Conservation (phyloP, 331 rosid species). For the Malus hybrid region DNA sequence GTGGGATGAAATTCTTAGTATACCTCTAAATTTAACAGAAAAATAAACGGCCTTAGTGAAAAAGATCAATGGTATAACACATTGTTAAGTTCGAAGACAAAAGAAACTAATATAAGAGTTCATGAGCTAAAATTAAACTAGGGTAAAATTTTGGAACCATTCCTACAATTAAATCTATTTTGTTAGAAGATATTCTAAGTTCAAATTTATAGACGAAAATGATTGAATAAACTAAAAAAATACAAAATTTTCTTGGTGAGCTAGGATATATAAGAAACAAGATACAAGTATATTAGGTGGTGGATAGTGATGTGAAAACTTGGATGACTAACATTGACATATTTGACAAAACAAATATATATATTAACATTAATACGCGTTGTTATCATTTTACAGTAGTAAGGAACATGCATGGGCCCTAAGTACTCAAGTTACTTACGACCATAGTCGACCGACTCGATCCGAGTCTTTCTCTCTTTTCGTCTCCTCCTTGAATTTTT, state of each 20-base stretch:
- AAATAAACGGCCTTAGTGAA: no score
- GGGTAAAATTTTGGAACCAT: no score
- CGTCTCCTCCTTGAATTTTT: constrained; percentile 20
- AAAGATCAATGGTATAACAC: no score
- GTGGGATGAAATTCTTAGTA: no score
- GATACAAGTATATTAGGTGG: neutral
- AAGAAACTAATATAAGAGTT: no score
- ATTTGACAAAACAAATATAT: neutral
- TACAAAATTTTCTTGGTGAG: neutral
- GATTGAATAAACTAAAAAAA: no score
- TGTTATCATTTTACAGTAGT: neutral
- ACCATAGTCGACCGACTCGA: neutral
- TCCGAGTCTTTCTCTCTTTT: neutral
- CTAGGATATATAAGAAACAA: neutral
- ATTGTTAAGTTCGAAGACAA: no score
- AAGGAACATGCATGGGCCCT: constrained; percentile 23
- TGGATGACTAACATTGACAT: neutral
- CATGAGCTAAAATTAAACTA: no score
- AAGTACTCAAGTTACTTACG: constrained; percentile 22
- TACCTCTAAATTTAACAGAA: no score
- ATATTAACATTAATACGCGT: neutral
- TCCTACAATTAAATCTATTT: no score
- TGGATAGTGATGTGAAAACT: neutral
- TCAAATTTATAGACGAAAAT: neutral
- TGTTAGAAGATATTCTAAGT: no score